Percentiles rank a stretch among this genome's conserved stretches.
These are phyloP conservation scores for Viola pubescens DNA, from an alignment of 441 rosid species.

Conservation along the genomic window DNA sequence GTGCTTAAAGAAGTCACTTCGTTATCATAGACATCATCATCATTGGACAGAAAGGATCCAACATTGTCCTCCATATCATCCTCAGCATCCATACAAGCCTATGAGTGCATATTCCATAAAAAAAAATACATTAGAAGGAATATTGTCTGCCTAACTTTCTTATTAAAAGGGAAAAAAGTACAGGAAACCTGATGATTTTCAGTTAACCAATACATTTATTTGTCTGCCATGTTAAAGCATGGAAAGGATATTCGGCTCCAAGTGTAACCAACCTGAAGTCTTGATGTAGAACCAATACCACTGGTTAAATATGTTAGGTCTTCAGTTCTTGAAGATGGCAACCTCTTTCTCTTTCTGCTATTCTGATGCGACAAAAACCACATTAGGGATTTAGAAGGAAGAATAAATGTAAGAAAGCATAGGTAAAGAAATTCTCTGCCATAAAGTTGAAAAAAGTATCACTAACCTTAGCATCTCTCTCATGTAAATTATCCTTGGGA, in stretches of 20 bases:
- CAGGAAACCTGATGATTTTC: not conserved
- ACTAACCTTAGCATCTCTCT: constrained; percentile 13
- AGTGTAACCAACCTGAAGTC: not conserved
- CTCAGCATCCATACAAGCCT: constrained; percentile 25
- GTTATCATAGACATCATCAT: constrained; percentile 21
- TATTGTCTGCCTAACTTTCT: not conserved
- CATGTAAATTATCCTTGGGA: constrained; percentile 10
- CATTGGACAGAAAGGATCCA: constrained; percentile 32
- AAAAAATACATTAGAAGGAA: not conserved
- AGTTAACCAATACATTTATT: not conserved
- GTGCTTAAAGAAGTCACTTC: constrained; percentile 8
- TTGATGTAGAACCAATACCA: not conserved
- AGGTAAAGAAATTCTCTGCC: not conserved
- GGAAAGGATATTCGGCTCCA: not conserved
- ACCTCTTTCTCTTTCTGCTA: constrained; percentile 7
- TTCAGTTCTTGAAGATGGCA: constrained; percentile 6
- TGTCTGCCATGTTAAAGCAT: not conserved
- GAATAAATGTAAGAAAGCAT: not conserved
- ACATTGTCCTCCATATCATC: constrained; percentile 27
- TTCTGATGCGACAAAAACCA: constrained; percentile 8
- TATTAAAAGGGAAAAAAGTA: not conserved
- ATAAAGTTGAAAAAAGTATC: not conserved
- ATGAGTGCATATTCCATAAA: constrained; percentile 12
- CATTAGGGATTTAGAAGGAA: not conserved
- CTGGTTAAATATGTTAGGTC: constrained; percentile 1